A percentile compares a stretch with the other conserved stretches of the same genome.
These are phyloP conservation scores for Penicillium canescens DNA, from an alignment of 495 filamentous ascomycete species.

Conservation along the genomic window DNA sequence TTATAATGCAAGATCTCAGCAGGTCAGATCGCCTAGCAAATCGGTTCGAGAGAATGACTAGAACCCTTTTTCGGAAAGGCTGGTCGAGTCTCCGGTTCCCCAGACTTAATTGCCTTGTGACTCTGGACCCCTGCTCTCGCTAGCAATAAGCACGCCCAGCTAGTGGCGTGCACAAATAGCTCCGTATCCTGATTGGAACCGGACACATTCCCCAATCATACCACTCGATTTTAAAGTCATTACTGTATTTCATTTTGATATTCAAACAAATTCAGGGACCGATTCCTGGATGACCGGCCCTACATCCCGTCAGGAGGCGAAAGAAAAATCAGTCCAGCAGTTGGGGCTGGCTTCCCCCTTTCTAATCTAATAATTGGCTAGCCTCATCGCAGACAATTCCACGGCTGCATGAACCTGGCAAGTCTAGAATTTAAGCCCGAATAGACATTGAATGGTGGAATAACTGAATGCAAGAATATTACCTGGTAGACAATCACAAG, in stretches of 20 bases:
- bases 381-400: not conserved
- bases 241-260: not conserved
- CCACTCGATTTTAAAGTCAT: not conserved
- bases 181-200: constrained; percentile 30
- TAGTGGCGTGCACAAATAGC: constrained; percentile 21
- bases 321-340: not conserved
- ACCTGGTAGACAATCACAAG: not conserved
- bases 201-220: constrained; percentile 23
- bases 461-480: not conserved
- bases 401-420: not conserved
- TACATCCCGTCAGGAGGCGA: constrained; percentile 10
- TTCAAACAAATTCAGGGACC: constrained; percentile 17
- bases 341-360: constrained; percentile 1
- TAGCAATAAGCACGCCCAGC: constrained; percentile 11
- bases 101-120: constrained; percentile 21
- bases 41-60: constrained; percentile 1
- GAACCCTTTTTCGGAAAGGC: constrained; percentile 5
- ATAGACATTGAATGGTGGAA: not conserved
- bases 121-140: constrained; percentile 11
- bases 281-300: constrained; percentile 20
- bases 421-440: not conserved
- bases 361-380: not conserved
- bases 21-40: not conserved
- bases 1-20: constrained; percentile 19
- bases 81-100: constrained; percentile 15